These are phyloP conservation scores for Plenodomus lindquistii DNA, from an alignment of 2,329 filamentous ascomycete species.

Conservation along the genomic window DNA sequence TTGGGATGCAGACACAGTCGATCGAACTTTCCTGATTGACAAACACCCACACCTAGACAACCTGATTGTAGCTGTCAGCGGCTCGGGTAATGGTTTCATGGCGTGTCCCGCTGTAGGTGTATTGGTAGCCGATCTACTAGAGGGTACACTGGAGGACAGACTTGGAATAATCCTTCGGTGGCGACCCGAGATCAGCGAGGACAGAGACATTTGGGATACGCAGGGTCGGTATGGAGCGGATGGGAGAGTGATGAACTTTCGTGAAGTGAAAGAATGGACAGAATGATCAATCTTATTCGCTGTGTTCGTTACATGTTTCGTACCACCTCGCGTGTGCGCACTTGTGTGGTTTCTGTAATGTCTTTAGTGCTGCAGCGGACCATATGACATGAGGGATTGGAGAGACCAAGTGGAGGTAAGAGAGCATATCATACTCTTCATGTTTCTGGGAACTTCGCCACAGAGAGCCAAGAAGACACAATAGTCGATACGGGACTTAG, in stretches of 20 bases:
- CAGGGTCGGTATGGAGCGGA: conserved; percentile 55
- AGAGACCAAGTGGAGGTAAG: too few species aligned
- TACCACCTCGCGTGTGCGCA: too few species aligned
- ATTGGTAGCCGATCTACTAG: conserved; percentile 54
- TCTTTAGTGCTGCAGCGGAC: too few species aligned
- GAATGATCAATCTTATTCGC: background rate
- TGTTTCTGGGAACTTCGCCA: too few species aligned
- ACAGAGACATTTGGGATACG: conserved; percentile 53
- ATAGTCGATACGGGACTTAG: too few species aligned
- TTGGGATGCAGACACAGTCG: conserved; percentile 61
- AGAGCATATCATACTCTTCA: too few species aligned
- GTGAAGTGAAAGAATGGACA: conserved; percentile 38
- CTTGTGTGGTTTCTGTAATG: too few species aligned
- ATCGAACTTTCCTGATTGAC: conserved; percentile 59
- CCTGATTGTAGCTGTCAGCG: conserved; percentile 55
- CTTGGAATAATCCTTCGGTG: conserved; percentile 53
- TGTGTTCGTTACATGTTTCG: too few species aligned
- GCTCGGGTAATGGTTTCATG: conserved; percentile 59
- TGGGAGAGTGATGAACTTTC: conserved; percentile 55
- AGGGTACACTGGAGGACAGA: conserved; percentile 45
- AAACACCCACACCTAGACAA: conserved; percentile 51
- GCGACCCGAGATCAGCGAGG: conserved; percentile 55
- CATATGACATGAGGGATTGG: too few species aligned
- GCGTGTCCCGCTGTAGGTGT: conserved; percentile 57
- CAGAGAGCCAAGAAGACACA: too few species aligned